Evolutionary conservation across 2,329 filamentous ascomycete genomes (phyloP).

Genomic region (Ustilaginoidea virens): DNA sequence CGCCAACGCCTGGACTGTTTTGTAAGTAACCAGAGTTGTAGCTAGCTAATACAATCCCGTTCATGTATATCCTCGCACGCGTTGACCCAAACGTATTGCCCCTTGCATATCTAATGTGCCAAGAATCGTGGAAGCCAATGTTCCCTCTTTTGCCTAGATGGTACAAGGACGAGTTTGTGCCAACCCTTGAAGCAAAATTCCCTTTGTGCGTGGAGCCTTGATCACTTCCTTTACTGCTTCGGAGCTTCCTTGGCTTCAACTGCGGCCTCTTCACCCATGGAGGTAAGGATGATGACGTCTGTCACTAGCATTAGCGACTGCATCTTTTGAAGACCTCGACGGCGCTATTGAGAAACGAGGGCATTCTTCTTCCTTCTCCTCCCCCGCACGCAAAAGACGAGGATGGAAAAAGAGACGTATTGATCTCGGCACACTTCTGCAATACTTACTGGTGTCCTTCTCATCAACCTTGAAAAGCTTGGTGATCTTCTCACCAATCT

Average conservation of each 20-base stretch:
- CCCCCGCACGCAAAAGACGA: too few relatives aligned
- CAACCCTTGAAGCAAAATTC: slow-evolving; percentile 12
- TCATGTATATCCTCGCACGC: slow-evolving; percentile 26
- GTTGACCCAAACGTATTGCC: slow-evolving; percentile 25
- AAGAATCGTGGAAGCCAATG: slow-evolving; percentile 16
- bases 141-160: slow-evolving; percentile 10
- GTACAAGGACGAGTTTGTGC: slow-evolving; percentile 8
- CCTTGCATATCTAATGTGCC: slow-evolving; percentile 19
- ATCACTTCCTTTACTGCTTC: slow-evolving; percentile 14
- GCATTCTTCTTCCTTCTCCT: too few relatives aligned
- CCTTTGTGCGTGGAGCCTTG: slow-evolving; percentile 9
- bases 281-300: slow-evolving; percentile 86
- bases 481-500: slow-evolving; percentile 74
- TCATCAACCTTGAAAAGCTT: slow-evolving; percentile 67
- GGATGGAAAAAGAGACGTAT: too few relatives aligned
- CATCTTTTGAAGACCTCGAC: too few relatives aligned
- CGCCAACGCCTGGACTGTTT: slow-evolving; percentile 8
- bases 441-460: slow-evolving; percentile 79
- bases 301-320: not conserved
- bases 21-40: slow-evolving; percentile 16
- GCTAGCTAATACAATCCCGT: slow-evolving; percentile 27
- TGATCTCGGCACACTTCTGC: too few relatives aligned
- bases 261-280: slow-evolving; percentile 90
- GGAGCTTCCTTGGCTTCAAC: slow-evolving; percentile 93
- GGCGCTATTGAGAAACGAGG: too few relatives aligned